Percentiles rank a stretch among this genome's conserved stretches.
These are phyloP conservation scores for Cardamine occulta DNA, from an alignment of 345 rosid species.

Conservation along the genomic window DNA sequence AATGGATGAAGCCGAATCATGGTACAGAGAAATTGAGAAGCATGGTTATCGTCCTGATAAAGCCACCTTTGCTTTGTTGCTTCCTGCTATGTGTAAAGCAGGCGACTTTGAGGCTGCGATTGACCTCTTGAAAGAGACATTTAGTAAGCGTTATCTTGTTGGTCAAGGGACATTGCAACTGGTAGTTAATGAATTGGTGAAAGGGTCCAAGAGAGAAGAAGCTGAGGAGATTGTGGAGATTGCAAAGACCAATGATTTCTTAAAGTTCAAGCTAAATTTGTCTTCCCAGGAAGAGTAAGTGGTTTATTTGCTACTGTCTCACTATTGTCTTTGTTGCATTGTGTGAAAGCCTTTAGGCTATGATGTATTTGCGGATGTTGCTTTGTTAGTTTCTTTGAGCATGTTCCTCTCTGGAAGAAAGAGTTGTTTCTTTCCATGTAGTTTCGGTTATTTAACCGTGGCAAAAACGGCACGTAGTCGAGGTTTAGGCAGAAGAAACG, in stretches of 20 bases:
- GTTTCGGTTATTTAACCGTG: not conserved
- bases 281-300: constrained; percentile 24
- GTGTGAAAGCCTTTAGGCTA: not conserved
- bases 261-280: constrained; percentile 42
- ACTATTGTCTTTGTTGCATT: not conserved
- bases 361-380: constrained; percentile 14
- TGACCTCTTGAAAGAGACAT: constrained; percentile 47
- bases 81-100: constrained; percentile 57
- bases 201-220: constrained; percentile 53
- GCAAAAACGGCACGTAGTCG: not conserved
- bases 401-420: not conserved
- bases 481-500: not conserved
- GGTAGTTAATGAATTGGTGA: constrained; percentile 55
- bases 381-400: not conserved
- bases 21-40: constrained; percentile 55
- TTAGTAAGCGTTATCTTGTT: constrained; percentile 35
- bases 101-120: constrained; percentile 55
- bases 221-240: constrained; percentile 61
- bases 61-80: constrained; percentile 44
- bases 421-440: not conserved
- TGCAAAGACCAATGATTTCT: constrained; percentile 46
- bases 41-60: constrained; percentile 44
- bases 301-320: constrained; percentile 11
- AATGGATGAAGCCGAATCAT: constrained; percentile 52
- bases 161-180: constrained; percentile 48